Evolutionary conservation across 352 stramenopile species (phyloP).

Genomic region (Phytopythium litorale): DNA sequence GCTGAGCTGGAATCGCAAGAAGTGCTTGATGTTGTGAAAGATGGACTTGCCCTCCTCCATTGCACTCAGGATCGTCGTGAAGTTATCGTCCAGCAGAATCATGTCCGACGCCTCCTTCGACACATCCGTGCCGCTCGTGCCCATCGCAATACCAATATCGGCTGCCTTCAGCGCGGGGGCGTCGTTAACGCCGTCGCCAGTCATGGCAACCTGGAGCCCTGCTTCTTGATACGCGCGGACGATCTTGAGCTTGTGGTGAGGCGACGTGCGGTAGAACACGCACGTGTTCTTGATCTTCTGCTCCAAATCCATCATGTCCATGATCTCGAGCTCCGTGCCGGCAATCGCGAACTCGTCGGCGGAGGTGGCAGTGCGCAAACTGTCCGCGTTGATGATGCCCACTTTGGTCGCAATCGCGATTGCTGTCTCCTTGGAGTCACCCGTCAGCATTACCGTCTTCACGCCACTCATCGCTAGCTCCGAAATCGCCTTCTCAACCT

Average conservation of each 20-base stretch:
- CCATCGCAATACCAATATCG: conserved; percentile 98
- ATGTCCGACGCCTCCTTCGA: conserved; percentile 98
- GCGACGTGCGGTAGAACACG: conserved; percentile 95
- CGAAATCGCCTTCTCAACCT: conserved; percentile 61
- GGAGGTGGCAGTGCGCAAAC: conserved; percentile 21
- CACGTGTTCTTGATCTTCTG: conserved; percentile 86
- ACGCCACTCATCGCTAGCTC: conserved; percentile 57
- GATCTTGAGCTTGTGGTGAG: conserved; percentile 95
- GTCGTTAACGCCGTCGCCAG: conserved; percentile 99
- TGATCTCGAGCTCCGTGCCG: conserved; percentile 86
- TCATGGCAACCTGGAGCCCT: conserved; percentile 93
- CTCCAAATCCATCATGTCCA: conserved; percentile 80
- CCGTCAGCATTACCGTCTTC: conserved; percentile 91
- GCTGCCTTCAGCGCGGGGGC: conserved; percentile 95
- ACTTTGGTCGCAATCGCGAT: conserved; percentile 93
- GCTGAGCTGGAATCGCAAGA: conserved; percentile 96
- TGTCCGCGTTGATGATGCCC: conserved; percentile 84
- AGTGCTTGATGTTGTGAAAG: conserved; percentile 97
- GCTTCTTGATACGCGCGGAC: conserved; percentile 90
- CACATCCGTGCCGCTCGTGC: conserved; percentile 96
- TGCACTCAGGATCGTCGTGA: conserved; percentile 94
- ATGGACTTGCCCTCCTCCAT: conserved; percentile 95
- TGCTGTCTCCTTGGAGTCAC: conserved; percentile 95
- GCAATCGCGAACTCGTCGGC: conserved; percentile 72
- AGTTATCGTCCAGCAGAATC: conserved; percentile 97